Base-by-base conservation (phyloP, 2,329 filamentous ascomycete species). In the Colletotrichum sidae region DNA sequence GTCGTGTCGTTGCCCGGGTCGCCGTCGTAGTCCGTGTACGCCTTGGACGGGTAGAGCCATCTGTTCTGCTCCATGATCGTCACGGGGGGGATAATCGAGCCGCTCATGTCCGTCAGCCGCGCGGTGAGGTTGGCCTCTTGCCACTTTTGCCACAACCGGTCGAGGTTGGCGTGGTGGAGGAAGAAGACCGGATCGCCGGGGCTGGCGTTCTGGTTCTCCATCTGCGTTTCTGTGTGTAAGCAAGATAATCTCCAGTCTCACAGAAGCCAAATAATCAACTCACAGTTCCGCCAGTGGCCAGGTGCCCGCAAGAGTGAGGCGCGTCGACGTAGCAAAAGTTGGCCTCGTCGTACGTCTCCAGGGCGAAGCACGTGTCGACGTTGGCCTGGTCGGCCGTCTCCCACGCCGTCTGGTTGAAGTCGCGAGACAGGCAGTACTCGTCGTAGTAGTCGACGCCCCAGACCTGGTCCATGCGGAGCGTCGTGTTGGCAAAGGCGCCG, bases 401-500 rank as follows among this genome's bases (percentile, higher is more conserved):
- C 35, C 44, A 62, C 6, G 59, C 59, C 3, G 45, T 62, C 52
- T 62, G 59, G 59, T 62, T 56, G 8, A 15, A 62, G 12, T 15
- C 10, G 4, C 59, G 59, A 13, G 59, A 50, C 9, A 62, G 52
- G 38, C 59, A 62, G 59, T 56, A 56, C 45, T 56, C 59, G 34
- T 62, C 52, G 46, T 62, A 62, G 46, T 56, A 56, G 45, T 62
- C 46, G 13, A 62, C 53, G 13, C 59, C 52, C n/a, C 37, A 62
- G 37, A 62, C 33, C 39, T 62, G 59, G n/a, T 62, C 59, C 59
- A 56, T 62, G 38, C 52, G 59, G 44, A 62, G 59, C 2, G 59
- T 62, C 3, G 52, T 62, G 1, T 70, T 68, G 2, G 70, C 71
- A 39, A 72, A 75, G 0, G 73, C 66, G 2, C 73, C 72, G 2